Percentiles rank a stretch among this genome's conserved stretches.
phyloP scores from a whole-genome alignment of 2,329 filamentous ascomycete species.

The Ophiostoma novo-ulmi region DNA sequence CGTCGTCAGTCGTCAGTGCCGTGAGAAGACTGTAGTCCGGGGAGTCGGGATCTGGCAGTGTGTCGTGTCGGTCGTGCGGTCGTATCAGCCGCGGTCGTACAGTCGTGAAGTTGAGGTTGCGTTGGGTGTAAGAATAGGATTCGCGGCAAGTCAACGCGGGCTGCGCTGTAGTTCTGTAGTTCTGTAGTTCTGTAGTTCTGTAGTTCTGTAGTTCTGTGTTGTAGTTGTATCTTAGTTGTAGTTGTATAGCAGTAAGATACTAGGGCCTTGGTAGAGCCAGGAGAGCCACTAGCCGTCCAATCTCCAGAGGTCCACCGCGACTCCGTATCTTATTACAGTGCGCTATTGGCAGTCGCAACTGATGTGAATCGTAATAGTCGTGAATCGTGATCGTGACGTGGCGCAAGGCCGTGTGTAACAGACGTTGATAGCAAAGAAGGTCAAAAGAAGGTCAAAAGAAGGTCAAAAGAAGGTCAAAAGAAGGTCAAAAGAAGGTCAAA shows the following conservation, averaged over 20 bases:
- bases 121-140: background rate
- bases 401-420: background rate
- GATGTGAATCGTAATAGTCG: background rate
- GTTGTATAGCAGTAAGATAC: background rate
- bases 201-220: background rate
- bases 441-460: background rate
- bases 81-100: background rate
- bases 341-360: background rate
- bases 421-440: background rate
- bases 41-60: background rate
- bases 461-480: background rate
- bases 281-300: constrained; percentile 6
- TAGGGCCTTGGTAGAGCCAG: background rate
- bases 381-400: background rate
- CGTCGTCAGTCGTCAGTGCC: background rate
- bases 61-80: constrained; percentile 10
- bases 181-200: too few species aligned
- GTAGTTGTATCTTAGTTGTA: background rate
- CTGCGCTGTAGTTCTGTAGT: background rate
- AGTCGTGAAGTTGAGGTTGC: background rate
- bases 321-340: constrained; percentile 10
- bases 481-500: background rate
- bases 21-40: background rate
- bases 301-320: constrained; percentile 12
- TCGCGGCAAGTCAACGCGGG: constrained; percentile 6